phyloP scores from a whole-genome alignment of 805 yeast genomes.

The Pichia sporocuriosa region DNA sequence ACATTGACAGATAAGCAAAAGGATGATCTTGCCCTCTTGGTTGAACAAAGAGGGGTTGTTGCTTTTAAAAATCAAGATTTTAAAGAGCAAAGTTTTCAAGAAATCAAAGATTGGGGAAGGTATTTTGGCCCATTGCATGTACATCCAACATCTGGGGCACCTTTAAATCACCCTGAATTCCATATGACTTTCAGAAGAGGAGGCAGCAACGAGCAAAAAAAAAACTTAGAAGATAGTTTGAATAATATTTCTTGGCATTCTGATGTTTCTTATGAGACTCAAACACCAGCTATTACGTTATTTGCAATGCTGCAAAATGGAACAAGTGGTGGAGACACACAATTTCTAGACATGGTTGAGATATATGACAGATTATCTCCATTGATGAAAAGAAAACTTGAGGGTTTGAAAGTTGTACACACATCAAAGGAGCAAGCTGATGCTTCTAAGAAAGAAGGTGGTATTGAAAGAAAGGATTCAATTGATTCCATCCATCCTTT shows the following conservation, averaged over 20 bases:
- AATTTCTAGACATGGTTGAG: slow-evolving; percentile 64
- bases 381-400: slow-evolving; percentile 48
- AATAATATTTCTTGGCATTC: slow-evolving; percentile 55
- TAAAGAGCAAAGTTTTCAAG: slow-evolving; percentile 44
- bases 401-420: slow-evolving; percentile 61
- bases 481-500: slow-evolving; percentile 63
- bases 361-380: slow-evolving; percentile 70
- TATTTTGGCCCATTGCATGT: slow-evolving; percentile 68
- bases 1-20: slow-evolving; percentile 46
- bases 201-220: slow-evolving; percentile 32
- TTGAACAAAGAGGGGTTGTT: slow-evolving; percentile 66
- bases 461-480: slow-evolving; percentile 56
- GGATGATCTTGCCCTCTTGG: slow-evolving; percentile 62
- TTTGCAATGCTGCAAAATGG: slow-evolving; percentile 49
- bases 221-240: slow-evolving; percentile 31
- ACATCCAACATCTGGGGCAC: slow-evolving; percentile 72
- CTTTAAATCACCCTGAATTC: slow-evolving; percentile 49
- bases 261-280: slow-evolving; percentile 67
- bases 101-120: slow-evolving; percentile 44
- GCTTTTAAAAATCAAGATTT: slow-evolving; percentile 64
- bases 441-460: slow-evolving; percentile 46
- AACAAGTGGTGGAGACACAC: slow-evolving; percentile 77
- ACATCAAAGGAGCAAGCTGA: slow-evolving; percentile 65
- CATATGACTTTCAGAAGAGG: slow-evolving; percentile 55
- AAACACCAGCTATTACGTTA: slow-evolving; percentile 66